Percentiles rank a stretch among this genome's conserved stretches.
Conservation (phyloP, 257 asterid genomes). For the Solanum virginianum region DNA sequence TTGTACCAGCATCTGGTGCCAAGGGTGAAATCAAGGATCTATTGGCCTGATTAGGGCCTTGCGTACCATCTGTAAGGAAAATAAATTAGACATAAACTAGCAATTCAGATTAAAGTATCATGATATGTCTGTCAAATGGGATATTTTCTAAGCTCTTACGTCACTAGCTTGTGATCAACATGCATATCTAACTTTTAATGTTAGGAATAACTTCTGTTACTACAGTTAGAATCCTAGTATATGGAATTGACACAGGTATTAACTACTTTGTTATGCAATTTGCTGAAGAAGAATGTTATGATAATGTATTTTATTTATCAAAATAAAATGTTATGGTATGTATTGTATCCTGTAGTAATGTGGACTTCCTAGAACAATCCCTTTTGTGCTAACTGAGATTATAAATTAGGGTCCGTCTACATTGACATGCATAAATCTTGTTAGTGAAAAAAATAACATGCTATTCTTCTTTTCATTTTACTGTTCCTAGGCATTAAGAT, state of each 20-base stretch:
- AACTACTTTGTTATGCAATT: background rate
- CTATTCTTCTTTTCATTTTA: background rate
- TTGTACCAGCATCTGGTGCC: slow-evolving; percentile 24
- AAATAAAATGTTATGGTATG: background rate
- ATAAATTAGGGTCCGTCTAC: background rate
- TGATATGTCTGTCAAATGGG: background rate
- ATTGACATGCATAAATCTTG: background rate
- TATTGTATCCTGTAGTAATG: background rate
- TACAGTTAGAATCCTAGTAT: background rate
- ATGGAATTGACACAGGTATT: background rate
- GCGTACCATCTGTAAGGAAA: slow-evolving; percentile 28
- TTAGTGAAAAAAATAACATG: background rate
- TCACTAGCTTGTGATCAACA: background rate
- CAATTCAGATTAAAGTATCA: background rate
- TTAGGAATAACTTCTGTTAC: background rate
- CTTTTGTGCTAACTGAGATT: background rate
- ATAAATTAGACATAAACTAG: background rate
- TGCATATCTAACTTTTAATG: background rate
- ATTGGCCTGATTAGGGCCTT: slow-evolving; percentile 11
- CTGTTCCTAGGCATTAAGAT: background rate
- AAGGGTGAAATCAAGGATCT: slow-evolving; percentile 25
- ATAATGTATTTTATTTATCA: background rate
- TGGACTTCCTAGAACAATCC: background rate
- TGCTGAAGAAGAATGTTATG: background rate
- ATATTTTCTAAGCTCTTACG: background rate